Evolutionary conservation across 129 eudicot species (phyloP).

Genomic region (Pittosporum tobira): DNA sequence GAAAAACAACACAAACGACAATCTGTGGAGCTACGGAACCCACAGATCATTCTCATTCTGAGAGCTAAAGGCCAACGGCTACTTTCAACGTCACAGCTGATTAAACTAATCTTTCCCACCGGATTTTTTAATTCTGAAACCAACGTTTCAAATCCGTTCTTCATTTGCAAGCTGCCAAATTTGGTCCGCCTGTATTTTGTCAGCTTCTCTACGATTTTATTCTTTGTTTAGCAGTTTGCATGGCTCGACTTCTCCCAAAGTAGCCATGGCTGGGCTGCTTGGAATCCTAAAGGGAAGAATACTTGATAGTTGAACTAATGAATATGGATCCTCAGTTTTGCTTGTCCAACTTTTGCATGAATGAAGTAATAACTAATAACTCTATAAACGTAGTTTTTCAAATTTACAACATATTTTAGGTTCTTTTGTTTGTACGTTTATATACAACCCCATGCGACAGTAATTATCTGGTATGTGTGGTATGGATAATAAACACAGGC

Average conservation of each 20-base stretch:
- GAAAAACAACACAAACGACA: conserved; percentile 27
- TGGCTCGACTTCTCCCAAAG: not conserved
- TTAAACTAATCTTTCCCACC: conserved; percentile 3
- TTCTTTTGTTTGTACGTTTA: too few relatives aligned
- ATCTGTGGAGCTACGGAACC: conserved; percentile 6
- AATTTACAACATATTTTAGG: too few relatives aligned
- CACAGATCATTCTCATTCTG: conserved; percentile 6
- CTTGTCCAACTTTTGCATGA: too few relatives aligned
- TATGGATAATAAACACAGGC: too few relatives aligned
- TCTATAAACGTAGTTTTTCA: too few relatives aligned
- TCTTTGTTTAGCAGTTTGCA: not conserved
- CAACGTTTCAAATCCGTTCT: conserved; percentile 4
- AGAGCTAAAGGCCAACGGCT: conserved; percentile 2
- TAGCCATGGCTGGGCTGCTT: not conserved
- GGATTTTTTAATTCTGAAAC: conserved; percentile 9
- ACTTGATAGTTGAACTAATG: not conserved
- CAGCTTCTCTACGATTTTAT: conserved; percentile 3
- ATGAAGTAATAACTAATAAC: too few relatives aligned
- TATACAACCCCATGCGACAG: too few relatives aligned
- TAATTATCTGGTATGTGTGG: too few relatives aligned
- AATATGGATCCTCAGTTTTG: not conserved
- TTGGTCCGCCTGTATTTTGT: conserved; percentile 12
- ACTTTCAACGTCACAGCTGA: conserved; percentile 2
- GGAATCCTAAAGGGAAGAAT: conserved; percentile 2
- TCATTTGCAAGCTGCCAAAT: conserved; percentile 4